Base-by-base conservation (phyloP, 2,329 filamentous ascomycete species). In the Penicillium sp. region DNA sequence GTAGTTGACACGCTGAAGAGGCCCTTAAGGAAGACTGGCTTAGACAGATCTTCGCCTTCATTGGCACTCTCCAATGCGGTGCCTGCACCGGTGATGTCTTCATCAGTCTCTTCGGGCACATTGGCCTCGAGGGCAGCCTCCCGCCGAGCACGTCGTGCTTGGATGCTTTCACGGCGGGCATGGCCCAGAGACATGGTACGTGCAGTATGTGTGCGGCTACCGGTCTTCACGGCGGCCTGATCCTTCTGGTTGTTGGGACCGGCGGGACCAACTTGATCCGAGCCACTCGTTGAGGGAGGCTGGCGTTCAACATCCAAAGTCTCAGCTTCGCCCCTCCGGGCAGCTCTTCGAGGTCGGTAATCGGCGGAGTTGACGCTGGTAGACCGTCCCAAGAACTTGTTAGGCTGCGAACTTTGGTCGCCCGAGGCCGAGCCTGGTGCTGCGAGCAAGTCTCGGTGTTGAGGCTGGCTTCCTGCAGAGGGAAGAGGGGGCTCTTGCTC, bases 1-100 rank as follows among this genome's bases (percentile, higher is more conserved):
- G 95, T 99, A 0, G 95, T 99, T 4, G 91, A 96, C 53, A 98
- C 95, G 68, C 93, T 98, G 78, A 99, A 98, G 19, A 99, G 82
- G 4, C 95, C 95, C 76, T 98, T 99, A 56, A 99, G 84, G 73
- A 90, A 98, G 3, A 98, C 95, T 0, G 95, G 95, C 73, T 96
- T 97, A 14, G 76, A 76, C 52, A 93, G 88, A 59, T 93, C 85
- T 64, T 96, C 91, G 5, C 89, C 87, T 47, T 77, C 74, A 35
- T 77, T 78, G 13, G 74, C 74, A 49, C 78, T 80, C 42, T 83
- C 81, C 19, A 81, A 71, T 26, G 76, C 79, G 56, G 82, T 81
- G 1, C 79, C 78, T 39, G 78, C 78, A n/a, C 78, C 79, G 19
- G 83, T 85, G 26, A 91, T 78, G 56, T 97, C 92, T 49, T 87